Conservation (phyloP, 768 basidiomycete species). For the Podaxis sp. region DNA sequence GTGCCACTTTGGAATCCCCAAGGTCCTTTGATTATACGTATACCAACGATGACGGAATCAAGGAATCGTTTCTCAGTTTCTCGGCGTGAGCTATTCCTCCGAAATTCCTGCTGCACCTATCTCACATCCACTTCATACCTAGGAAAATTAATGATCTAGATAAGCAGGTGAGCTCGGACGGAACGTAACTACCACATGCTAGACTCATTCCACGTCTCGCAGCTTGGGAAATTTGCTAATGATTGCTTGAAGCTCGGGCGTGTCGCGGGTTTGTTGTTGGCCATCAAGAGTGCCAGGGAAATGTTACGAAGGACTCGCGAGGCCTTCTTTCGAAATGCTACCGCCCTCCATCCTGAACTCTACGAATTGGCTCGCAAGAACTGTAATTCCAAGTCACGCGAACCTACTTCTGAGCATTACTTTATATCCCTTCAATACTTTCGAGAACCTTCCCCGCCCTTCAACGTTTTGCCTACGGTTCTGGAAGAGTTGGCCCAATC, state of each 20-base stretch:
- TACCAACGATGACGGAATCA: conserved; percentile 9
- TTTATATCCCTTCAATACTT: conserved; percentile 9
- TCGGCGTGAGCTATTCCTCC: background rate
- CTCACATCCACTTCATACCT: background rate
- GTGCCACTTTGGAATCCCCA: background rate
- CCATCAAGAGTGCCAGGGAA: conserved; percentile 5
- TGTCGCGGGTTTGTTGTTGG: conserved; percentile 8
- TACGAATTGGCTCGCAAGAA: conserved; percentile 4
- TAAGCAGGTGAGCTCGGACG: background rate
- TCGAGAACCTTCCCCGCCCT: background rate
- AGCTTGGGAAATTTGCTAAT: conserved; percentile 5
- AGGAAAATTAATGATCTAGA: conserved; percentile 8
- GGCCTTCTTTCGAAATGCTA: conserved; percentile 8
- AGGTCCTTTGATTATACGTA: conserved; percentile 11
- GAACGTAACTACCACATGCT: background rate
- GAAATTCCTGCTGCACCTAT: background rate
- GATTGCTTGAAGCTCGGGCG: conserved; percentile 8
- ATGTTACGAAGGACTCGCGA: background rate
- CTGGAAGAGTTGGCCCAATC: conserved; percentile 1
- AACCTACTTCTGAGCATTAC: background rate
- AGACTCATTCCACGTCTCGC: background rate
- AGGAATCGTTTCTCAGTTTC: conserved; percentile 3
- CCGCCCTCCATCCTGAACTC: background rate
- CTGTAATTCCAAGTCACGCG: background rate
- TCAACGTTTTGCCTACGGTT: background rate